Percentiles rank a stretch among this genome's conserved stretches.
Evolutionary conservation across 164 flowering plant species (phyloP).

Genomic region (Chimonanthus praecox): DNA sequence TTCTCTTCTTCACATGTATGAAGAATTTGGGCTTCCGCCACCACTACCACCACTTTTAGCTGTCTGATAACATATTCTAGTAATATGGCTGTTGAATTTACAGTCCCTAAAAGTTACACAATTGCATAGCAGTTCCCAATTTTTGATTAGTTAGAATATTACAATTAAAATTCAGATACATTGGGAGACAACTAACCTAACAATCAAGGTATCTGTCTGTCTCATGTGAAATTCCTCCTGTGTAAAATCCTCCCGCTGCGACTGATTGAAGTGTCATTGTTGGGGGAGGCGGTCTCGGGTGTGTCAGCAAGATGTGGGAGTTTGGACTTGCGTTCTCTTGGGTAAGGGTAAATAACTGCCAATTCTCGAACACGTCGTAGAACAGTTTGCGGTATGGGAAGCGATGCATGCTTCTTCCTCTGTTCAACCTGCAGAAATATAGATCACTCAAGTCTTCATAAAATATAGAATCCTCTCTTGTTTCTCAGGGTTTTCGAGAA

Average conservation of each 20-base stretch:
- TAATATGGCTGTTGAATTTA: no score
- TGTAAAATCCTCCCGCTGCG: slow-evolving; percentile 17
- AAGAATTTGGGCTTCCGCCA: no score
- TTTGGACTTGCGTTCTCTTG: slow-evolving; percentile 27
- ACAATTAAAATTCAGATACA: neutral
- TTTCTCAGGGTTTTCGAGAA: no score
- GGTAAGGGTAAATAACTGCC: slow-evolving; percentile 47
- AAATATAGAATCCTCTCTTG: no score
- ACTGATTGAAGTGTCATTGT: slow-evolving; percentile 11
- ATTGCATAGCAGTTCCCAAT: neutral
- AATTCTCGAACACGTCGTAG: slow-evolving; percentile 50
- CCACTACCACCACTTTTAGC: no score
- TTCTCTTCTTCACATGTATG: no score
- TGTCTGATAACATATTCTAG: no score
- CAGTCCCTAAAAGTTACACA: neutral
- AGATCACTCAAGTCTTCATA: neutral
- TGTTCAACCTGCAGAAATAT: slow-evolving; percentile 35
- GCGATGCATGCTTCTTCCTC: slow-evolving; percentile 27
- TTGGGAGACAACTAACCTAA: neutral
- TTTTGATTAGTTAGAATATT: neutral
- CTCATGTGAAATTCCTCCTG: slow-evolving; percentile 8
- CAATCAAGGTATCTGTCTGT: neutral
- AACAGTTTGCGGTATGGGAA: slow-evolving; percentile 39
- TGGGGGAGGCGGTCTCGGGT: neutral
- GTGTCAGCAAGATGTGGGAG: slow-evolving; percentile 2